These are phyloP conservation scores for Hypoxylon sp. DNA, from an alignment of 2,329 filamentous ascomycete species.

Conservation along the genomic window DNA sequence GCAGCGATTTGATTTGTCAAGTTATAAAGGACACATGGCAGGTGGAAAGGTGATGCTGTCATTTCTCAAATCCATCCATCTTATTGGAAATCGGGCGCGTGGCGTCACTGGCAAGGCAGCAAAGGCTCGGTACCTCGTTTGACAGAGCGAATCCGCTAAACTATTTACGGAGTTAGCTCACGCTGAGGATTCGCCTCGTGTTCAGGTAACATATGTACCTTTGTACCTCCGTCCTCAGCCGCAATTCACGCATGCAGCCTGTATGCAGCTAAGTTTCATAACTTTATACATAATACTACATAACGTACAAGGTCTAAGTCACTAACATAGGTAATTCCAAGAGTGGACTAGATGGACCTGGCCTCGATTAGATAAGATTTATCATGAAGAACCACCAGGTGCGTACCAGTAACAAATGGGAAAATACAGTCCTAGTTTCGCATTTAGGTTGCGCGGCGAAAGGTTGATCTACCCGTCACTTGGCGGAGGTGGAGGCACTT, in stretches of 20 bases:
- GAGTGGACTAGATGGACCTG: constrained; percentile 1
- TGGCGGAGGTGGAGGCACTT: not conserved
- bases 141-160: not conserved
- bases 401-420: constrained; percentile 5
- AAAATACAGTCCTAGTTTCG: not conserved
- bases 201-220: constrained; percentile 2
- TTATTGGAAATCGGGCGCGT: constrained; percentile 3
- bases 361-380: constrained; percentile 19
- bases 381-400: not conserved
- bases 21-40: constrained; percentile 19
- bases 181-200: constrained; percentile 10
- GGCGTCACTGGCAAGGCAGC: not conserved
- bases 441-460: constrained; percentile 1
- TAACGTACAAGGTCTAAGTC: not conserved
- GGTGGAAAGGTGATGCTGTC: constrained; percentile 5
- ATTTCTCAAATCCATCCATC: constrained; percentile 6
- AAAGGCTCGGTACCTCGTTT: not conserved
- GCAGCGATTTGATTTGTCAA: not conserved
- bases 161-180: not conserved
- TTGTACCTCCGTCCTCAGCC: constrained; percentile 16
- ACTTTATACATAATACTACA: constrained; percentile 1
- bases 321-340: constrained; percentile 5
- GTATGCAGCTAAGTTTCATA: constrained; percentile 25
- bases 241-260: constrained; percentile 1
- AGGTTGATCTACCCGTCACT: not conserved